These are phyloP conservation scores for Ogataea haglerorum DNA, from an alignment of 805 yeast species.

Conservation along the genomic window DNA sequence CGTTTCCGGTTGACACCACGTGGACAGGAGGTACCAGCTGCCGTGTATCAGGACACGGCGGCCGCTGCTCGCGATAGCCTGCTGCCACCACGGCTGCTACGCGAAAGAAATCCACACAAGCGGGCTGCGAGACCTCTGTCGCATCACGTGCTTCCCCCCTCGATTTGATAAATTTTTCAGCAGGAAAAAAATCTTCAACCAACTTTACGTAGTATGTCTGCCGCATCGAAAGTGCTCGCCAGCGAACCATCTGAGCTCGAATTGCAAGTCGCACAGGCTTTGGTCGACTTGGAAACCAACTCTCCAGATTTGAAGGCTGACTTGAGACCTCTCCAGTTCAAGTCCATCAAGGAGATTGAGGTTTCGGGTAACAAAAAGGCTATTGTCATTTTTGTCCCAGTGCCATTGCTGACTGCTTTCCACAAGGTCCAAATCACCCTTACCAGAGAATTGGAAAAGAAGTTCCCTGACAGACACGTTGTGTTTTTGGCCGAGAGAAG, in stretches of 20 bases:
- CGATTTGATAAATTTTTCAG: slow-evolving; percentile 7
- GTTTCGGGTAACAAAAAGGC: slow-evolving; percentile 99
- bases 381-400: slow-evolving; percentile 96
- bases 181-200: slow-evolving; percentile 11
- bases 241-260: slow-evolving; percentile 97
- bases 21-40: too few species aligned
- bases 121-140: not conserved
- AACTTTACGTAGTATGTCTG: slow-evolving; percentile 66
- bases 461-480: slow-evolving; percentile 99
- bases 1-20: too few species aligned
- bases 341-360: slow-evolving; percentile 96
- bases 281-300: slow-evolving; percentile 89
- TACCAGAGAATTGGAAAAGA: slow-evolving; percentile 99
- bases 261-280: slow-evolving; percentile 99
- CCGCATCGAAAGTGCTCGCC: slow-evolving; percentile 92
- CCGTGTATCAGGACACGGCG: too few species aligned
- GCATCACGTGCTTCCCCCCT: not conserved
- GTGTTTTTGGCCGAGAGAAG: slow-evolving; percentile 99
- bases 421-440: slow-evolving; percentile 96
- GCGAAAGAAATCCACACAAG: not conserved
- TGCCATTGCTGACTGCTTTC: slow-evolving; percentile 86
- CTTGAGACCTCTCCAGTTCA: slow-evolving; percentile 97
- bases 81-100: too few species aligned
- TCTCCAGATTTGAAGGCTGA: slow-evolving; percentile 97
- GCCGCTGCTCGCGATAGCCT: not conserved